phyloP scores from a whole-genome alignment of 345 rosid genomes.

The Iberis pinnata region DNA sequence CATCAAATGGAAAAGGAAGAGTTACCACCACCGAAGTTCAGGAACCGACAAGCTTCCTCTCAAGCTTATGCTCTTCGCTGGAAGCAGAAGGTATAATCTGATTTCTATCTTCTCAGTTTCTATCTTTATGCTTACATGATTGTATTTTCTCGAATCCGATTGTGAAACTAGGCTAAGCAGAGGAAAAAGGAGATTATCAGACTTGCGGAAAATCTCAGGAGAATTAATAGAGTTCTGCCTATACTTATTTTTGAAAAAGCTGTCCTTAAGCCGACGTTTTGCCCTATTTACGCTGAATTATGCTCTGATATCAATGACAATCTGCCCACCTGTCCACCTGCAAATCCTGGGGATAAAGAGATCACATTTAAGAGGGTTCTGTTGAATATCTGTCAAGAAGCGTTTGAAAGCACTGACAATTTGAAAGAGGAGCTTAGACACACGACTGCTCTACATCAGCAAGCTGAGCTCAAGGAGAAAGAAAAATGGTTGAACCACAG shows the following conservation, averaged over 20 bases:
- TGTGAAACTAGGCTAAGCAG: slow-evolving; percentile 58
- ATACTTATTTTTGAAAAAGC: background rate
- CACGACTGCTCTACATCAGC: slow-evolving; percentile 65
- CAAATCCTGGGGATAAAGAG: slow-evolving; percentile 62
- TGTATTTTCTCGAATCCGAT: slow-evolving; percentile 1
- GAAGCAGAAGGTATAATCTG: slow-evolving; percentile 98
- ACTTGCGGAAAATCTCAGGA: slow-evolving; percentile 69
- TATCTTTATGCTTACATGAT: no score
- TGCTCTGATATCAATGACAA: slow-evolving; percentile 66
- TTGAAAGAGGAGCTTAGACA: slow-evolving; percentile 64
- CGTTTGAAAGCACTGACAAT: slow-evolving; percentile 74
- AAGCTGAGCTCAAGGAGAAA: slow-evolving; percentile 58
- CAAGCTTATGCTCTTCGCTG: slow-evolving; percentile 59
- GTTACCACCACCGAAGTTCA: no score
- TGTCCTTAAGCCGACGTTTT: slow-evolving; percentile 61
- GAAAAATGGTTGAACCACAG: slow-evolving; percentile 65
- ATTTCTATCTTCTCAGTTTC: no score
- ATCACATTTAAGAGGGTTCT: slow-evolving; percentile 74
- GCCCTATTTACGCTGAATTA: slow-evolving; percentile 47
- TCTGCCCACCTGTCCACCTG: slow-evolving; percentile 71
- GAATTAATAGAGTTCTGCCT: slow-evolving; percentile 55
- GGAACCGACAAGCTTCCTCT: no score
- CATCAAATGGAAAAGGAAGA: no score
- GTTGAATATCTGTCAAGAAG: slow-evolving; percentile 79
- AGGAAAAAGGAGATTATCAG: slow-evolving; percentile 66